phyloP scores from a whole-genome alignment of 352 stramenopile genomes.

The Thraustotheca clavata region DNA sequence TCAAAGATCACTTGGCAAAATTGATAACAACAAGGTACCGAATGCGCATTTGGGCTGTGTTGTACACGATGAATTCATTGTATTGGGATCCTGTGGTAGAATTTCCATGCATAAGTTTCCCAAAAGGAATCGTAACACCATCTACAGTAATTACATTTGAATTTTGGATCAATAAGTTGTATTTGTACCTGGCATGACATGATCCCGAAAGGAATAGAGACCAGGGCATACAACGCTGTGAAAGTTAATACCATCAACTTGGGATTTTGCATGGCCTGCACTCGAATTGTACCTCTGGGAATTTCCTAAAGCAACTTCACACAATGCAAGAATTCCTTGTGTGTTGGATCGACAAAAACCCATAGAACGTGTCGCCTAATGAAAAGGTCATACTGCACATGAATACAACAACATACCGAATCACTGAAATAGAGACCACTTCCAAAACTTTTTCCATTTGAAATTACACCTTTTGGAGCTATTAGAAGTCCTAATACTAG shows the following conservation, averaged over 20 bases:
- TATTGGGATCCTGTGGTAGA: conserved; percentile 34
- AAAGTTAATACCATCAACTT: conserved; percentile 38
- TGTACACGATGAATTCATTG: conserved; percentile 85
- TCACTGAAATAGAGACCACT: conserved; percentile 86
- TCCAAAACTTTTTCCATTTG: conserved; percentile 69
- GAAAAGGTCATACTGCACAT: background rate
- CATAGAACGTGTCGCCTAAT: conserved; percentile 56
- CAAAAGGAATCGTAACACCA: conserved; percentile 56
- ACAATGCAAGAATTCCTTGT: conserved; percentile 26
- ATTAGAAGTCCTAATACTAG: conserved; percentile 48
- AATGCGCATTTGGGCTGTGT: conserved; percentile 66
- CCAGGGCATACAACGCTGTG: conserved; percentile 63
- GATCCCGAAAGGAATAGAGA: conserved; percentile 41
- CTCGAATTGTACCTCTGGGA: conserved; percentile 50
- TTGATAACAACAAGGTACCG: conserved; percentile 56
- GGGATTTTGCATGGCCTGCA: conserved; percentile 38
- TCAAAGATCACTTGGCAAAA: background rate
- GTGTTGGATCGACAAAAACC: conserved; percentile 50
- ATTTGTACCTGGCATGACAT: conserved; percentile 24
- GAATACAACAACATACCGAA: conserved; percentile 23
- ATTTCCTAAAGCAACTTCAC: conserved; percentile 45
- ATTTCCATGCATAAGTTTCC: conserved; percentile 31
- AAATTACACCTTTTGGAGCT: conserved; percentile 60
- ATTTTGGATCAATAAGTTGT: background rate
- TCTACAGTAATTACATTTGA: conserved; percentile 25